A percentile compares a stretch with the other conserved stretches of the same genome.
Evolutionary conservation across 1,284 basidiomycete genomes (phyloP).

Genomic region (Moesziomyces parantarcticus): DNA sequence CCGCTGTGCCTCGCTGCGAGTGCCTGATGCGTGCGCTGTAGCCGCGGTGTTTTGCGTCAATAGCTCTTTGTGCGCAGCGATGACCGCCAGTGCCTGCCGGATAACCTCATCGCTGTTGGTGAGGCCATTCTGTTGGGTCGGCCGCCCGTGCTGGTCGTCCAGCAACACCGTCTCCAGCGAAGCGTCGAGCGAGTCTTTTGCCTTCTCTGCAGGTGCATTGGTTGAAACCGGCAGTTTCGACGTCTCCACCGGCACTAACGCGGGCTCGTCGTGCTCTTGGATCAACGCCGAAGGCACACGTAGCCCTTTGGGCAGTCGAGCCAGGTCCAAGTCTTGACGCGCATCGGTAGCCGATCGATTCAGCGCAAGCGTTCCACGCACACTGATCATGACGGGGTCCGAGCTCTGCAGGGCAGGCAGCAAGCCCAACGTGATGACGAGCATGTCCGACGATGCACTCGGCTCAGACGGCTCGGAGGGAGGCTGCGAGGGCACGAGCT

Average conservation of each 20-base stretch:
- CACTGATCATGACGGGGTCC: constrained; percentile 13
- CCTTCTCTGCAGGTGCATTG: not conserved
- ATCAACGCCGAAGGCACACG: constrained; percentile 4
- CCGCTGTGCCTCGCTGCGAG: not conserved
- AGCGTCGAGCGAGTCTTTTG: constrained; percentile 19
- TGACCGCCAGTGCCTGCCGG: constrained; percentile 30
- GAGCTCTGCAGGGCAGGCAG: constrained; percentile 30
- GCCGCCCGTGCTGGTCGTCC: not conserved
- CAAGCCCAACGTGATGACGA: constrained; percentile 22
- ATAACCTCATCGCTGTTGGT: constrained; percentile 15
- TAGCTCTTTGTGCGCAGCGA: constrained; percentile 26
- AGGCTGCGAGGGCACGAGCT: constrained; percentile 7
- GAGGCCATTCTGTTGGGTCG: not conserved
- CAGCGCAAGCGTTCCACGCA: constrained; percentile 11
- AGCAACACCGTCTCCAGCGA: constrained; percentile 27
- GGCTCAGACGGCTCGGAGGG: constrained; percentile 17
- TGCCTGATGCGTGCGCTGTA: not conserved
- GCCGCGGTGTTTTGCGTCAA: not conserved
- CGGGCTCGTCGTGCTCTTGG: constrained; percentile 4
- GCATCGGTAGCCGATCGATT: no score
- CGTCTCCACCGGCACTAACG: not conserved
- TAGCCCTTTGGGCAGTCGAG: constrained; percentile 11
- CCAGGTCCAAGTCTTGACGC: not conserved
- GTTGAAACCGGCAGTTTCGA: no score
- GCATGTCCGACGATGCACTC: constrained; percentile 3